Base-by-base conservation (phyloP, 805 yeast genomes). In the Pichia nanzhaoensis region DNA sequence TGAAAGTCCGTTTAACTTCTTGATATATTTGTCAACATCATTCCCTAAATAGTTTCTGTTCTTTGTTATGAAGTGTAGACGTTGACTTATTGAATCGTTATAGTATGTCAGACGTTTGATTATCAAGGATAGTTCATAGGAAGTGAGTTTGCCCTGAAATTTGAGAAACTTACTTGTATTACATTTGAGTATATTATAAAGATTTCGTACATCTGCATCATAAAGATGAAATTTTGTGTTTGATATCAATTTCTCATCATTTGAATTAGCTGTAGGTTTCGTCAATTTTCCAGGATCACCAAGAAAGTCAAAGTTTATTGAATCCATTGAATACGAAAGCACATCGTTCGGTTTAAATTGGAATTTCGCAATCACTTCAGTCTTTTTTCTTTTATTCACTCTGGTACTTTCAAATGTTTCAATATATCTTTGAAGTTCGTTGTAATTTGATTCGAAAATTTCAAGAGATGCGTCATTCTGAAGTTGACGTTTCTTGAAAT, bases 391-490 rank as follows among this genome's bases (percentile, higher is more conserved):
- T 19, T 16, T 35, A 19, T 22, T 13, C n/a, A 13, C n/a, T 24
- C 14, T 14, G 13, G 27, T 36, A 16, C 2, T 14, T 33, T 8
- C 5, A 5, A 34, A 19, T 14, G 27, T 38, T 9, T 33, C 19
- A 8, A 36, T 24, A 34, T 38, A 42, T 10, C 19, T 16, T 18
- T 34, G 33, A n/a, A 48, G 9, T 7, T 45, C 35, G 17, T 36
- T 37, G 30, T 36, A 49, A 19, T 49, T 49, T 5, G 37, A 22
- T 21, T 45, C 49, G 4, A 40, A 41, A 9, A 21, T 21, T 31
- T 49, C 47, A 19, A 40, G 6, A 1, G 44, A 27, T 20, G 51
- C 45, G 14, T 39, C 34, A 14, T 36, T 32, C 37, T 46, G 51
- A 3, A 45, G 14, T 18, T 42, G 43, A 17, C 49, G 39, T 37